phyloP scores from a whole-genome alignment of 2,329 filamentous ascomycete genomes.

The Cordyceps cicadae region DNA sequence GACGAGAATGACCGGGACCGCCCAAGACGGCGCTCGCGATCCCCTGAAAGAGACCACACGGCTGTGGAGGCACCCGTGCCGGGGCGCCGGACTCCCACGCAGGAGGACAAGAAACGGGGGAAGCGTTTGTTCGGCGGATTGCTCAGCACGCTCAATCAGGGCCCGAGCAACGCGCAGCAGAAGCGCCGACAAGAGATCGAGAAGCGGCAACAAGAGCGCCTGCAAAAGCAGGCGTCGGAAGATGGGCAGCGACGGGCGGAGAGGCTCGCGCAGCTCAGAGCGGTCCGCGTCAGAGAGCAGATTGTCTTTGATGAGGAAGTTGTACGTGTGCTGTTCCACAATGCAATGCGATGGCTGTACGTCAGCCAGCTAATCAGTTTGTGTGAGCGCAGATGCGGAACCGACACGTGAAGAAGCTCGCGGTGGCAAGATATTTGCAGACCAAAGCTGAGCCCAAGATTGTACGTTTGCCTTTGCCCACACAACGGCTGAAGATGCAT shows the following conservation, averaged over 20 bases:
- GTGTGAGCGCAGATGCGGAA: slow-evolving; percentile 58
- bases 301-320: slow-evolving; percentile 65
- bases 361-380: slow-evolving; percentile 14
- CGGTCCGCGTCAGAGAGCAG: slow-evolving; percentile 59
- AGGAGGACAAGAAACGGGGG: slow-evolving; percentile 77
- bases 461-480: slow-evolving; percentile 42
- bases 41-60: background rate
- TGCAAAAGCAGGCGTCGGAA: slow-evolving; percentile 63
- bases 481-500: background rate
- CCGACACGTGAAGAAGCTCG: slow-evolving; percentile 63
- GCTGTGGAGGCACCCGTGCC: background rate
- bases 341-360: background rate
- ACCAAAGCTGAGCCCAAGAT: slow-evolving; percentile 66
- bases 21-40: slow-evolving; percentile 8
- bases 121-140: slow-evolving; percentile 80
- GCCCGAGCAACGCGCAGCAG: slow-evolving; percentile 50
- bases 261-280: slow-evolving; percentile 54
- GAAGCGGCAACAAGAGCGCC: slow-evolving; percentile 68
- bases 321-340: slow-evolving; percentile 44
- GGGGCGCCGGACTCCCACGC: slow-evolving; percentile 14
- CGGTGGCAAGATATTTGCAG: slow-evolving; percentile 62
- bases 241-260: slow-evolving; percentile 59
- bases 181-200: slow-evolving; percentile 74
- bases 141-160: slow-evolving; percentile 70
- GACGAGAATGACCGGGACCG: background rate